Base-by-base conservation (phyloP, 495 filamentous ascomycete genomes). In the Bathelium albidoporum region DNA sequence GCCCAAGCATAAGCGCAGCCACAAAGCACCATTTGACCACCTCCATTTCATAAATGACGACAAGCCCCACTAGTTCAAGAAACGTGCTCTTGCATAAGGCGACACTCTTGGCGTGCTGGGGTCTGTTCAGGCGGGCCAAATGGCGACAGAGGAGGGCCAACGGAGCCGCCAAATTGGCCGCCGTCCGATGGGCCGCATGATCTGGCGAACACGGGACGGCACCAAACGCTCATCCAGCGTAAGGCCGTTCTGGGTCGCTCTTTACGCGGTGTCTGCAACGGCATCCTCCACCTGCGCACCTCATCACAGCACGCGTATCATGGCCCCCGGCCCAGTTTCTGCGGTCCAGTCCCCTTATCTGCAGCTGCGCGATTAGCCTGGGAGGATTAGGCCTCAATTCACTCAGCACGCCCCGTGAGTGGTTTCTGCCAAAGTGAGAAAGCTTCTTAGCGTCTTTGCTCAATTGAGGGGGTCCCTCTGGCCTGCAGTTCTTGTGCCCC, bases 131-230 rank as follows among this genome's bases (percentile, higher is more conserved):
- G 29, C 49, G 49, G 22, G 29, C 9, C 24, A 16, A 55, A 55
- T 55, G 22, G 24, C 16, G 49, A 55, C 10, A 24, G 49, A 55
- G 4, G 7, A 60, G 59, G 41, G 59, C 36, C 62, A 65, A 61
- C 49, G 49, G 64, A 60, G 63, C 60, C 63, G 59, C 45, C 28
- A 18, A 52, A 28, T 55, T 64, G 59, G 31, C 14, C 31, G 20
- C 22, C 49, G 20, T 55, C 14, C 49, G 49, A 55, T 55, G 49
- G 24, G 24, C 68, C 68, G 70, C 70, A 72, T 70, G 61, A 68
- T 60, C 26, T 61, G 44, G 2, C 29, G 36, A 64, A 61, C 70
- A 72, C 70, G 65, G 65, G 70, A 72, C 63, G 62, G 62, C 62
- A 32, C n/a, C 62, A 55, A 59, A 55, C 28, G 11, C 49, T 55